Evolutionary conservation across 1,139 yeast genomes (phyloP).

Genomic region (Yamadazyma spencermartinsiae): DNA sequence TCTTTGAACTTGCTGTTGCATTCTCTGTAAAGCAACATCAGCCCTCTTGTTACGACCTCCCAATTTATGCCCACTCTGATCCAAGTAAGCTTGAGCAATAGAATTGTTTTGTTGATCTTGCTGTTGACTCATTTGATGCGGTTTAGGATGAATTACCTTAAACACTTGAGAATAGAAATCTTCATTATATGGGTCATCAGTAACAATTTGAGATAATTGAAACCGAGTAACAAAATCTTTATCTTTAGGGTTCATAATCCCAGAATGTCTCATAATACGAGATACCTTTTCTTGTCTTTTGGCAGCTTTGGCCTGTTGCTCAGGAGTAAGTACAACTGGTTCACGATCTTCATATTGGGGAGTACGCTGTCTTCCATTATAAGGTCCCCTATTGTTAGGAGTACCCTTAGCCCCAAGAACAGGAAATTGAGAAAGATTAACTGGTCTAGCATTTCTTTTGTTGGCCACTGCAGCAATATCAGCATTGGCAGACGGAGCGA

Average conservation of each 20-base stretch:
- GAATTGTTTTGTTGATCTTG: conserved; percentile 55
- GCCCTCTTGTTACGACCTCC: conserved; percentile 88
- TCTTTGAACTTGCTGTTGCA: conserved; percentile 97
- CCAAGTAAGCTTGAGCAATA: conserved; percentile 92
- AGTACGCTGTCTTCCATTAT: conserved; percentile 6
- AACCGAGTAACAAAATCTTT: conserved; percentile 93
- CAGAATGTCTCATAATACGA: conserved; percentile 79
- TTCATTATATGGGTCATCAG: conserved; percentile 96
- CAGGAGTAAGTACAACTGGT: conserved; percentile 42
- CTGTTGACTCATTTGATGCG: conserved; percentile 46
- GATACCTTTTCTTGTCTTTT: conserved; percentile 79
- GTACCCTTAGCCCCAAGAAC: conserved; percentile 49
- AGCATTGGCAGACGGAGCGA: conserved; percentile 12
- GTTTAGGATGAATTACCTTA: conserved; percentile 74
- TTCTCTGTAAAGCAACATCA: conserved; percentile 93
- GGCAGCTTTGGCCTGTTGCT: conserved; percentile 55
- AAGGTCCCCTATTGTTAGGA: conserved; percentile 4
- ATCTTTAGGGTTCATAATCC: conserved; percentile 95
- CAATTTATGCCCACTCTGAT: conserved; percentile 87
- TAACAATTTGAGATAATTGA: conserved; percentile 92
- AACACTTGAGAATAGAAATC: conserved; percentile 95
- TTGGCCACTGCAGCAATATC: conserved; percentile 13
- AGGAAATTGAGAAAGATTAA: conserved; percentile 51
- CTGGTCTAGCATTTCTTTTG: conserved; percentile 22
- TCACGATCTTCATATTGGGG: conserved; percentile 15